phyloP scores from a whole-genome alignment of 768 basidiomycete genomes.

The Gloeophyllum trabeum region DNA sequence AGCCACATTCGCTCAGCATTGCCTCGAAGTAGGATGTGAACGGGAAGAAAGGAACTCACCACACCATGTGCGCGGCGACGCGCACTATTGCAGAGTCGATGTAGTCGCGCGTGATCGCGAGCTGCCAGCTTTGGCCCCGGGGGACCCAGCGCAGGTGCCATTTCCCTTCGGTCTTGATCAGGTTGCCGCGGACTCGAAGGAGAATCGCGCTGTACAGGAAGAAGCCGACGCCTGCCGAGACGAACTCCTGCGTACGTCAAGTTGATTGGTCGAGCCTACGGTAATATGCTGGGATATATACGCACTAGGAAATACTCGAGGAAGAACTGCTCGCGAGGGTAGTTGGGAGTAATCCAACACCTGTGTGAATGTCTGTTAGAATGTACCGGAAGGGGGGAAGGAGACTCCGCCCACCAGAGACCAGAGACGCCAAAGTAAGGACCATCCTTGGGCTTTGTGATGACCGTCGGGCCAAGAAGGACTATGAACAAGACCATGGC shows the following conservation, averaged over 20 bases:
- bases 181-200: slow-evolving; percentile 26
- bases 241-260: slow-evolving; percentile 19
- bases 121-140: slow-evolving; percentile 19
- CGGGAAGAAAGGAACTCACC: slow-evolving; percentile 14
- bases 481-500: slow-evolving; percentile 19
- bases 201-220: slow-evolving; percentile 21
- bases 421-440: slow-evolving; percentile 35
- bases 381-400: background rate
- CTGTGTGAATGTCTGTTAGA: slow-evolving; percentile 7
- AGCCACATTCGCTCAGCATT: background rate
- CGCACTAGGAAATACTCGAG: slow-evolving; percentile 35
- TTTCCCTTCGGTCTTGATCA: slow-evolving; percentile 12
- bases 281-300: background rate
- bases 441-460: slow-evolving; percentile 21
- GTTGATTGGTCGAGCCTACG: no score
- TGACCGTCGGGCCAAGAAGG: slow-evolving; percentile 23
- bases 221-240: slow-evolving; percentile 20
- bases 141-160: slow-evolving; percentile 21
- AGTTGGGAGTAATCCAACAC: slow-evolving; percentile 34
- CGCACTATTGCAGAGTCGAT: slow-evolving; percentile 17
- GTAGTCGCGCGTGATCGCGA: slow-evolving; percentile 17
- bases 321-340: slow-evolving; percentile 24
- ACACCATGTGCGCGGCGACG: slow-evolving; percentile 17
- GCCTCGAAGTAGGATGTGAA: background rate
- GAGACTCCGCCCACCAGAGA: no score